Conservation (phyloP, 2,329 filamentous ascomycete genomes). For the Aspergillus intermedius region DNA sequence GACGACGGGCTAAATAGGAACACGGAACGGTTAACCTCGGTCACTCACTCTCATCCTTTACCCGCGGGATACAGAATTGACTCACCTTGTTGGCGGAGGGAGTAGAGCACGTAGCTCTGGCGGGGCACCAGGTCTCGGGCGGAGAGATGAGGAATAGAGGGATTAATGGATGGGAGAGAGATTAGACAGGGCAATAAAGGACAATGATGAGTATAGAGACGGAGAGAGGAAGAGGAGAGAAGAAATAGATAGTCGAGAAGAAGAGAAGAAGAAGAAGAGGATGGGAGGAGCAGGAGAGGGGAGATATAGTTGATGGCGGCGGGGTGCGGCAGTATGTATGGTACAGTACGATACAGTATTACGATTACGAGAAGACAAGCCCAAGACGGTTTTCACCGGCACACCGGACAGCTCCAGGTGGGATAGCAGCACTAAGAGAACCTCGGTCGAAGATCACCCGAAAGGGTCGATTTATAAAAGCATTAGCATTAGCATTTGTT, state of each 20-base stretch:
- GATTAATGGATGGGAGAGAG: neutral
- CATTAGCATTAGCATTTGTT: no score
- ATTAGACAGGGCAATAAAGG: neutral
- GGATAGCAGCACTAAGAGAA: neutral
- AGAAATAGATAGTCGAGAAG: neutral
- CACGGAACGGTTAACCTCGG: neutral
- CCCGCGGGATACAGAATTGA: neutral
- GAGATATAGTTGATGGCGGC: neutral
- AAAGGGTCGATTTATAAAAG: no score
- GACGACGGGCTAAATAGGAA: neutral
- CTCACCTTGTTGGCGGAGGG: neutral
- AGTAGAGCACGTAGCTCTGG: no score
- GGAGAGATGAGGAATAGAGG: neutral
- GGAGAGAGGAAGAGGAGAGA: neutral
- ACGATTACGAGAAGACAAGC: no score
- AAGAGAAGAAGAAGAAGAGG: neutral
- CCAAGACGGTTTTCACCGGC: conserved; percentile 15
- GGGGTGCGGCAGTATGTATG: neutral
- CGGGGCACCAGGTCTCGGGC: no score
- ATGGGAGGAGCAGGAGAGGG: neutral
- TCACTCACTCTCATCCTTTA: neutral
- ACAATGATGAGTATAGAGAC: neutral
- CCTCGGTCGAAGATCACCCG: neutral
- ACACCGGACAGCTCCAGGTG: conserved; percentile 12
- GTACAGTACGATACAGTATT: conserved; percentile 7